Evolutionary conservation across 1,284 basidiomycete species (phyloP).

Genomic region (Ustilago trichophora): DNA sequence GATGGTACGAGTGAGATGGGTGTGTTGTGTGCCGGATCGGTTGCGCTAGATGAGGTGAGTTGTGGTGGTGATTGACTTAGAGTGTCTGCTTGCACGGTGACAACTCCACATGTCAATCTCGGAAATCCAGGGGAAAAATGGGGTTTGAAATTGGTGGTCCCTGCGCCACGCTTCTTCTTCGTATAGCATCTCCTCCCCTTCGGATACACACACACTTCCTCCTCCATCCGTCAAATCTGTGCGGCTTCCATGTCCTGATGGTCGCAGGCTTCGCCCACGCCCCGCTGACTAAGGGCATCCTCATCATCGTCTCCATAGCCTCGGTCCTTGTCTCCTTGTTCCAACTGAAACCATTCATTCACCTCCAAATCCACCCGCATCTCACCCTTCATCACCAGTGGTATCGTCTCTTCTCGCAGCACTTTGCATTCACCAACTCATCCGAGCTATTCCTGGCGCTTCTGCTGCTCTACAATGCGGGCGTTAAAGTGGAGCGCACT

Average conservation of each 20-base stretch:
- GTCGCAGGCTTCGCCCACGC: conserved; percentile 46
- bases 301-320: conserved; percentile 21
- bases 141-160: too few relatives aligned
- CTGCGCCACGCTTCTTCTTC: too few relatives aligned
- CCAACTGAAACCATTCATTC: conserved; percentile 34
- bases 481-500: conserved; percentile 79
- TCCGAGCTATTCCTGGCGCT: conserved; percentile 83
- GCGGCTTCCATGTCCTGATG: conserved; percentile 23
- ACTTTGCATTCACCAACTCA: conserved; percentile 81
- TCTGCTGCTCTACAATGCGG: conserved; percentile 78
- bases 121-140: too few relatives aligned
- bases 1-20: background rate
- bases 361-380: conserved; percentile 70
- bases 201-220: too few relatives aligned
- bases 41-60: too few relatives aligned
- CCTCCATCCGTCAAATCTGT: too few relatives aligned
- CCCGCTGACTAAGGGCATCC: conserved; percentile 39
- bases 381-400: conserved; percentile 73
- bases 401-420: conserved; percentile 81
- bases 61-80: too few relatives aligned
- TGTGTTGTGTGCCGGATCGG: background rate
- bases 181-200: too few relatives aligned
- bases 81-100: too few relatives aligned
- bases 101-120: too few relatives aligned
- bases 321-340: conserved; percentile 63